Evolutionary conservation across 306 rosid genomes (phyloP).

Genomic region (Sechiopsis laciniata): DNA sequence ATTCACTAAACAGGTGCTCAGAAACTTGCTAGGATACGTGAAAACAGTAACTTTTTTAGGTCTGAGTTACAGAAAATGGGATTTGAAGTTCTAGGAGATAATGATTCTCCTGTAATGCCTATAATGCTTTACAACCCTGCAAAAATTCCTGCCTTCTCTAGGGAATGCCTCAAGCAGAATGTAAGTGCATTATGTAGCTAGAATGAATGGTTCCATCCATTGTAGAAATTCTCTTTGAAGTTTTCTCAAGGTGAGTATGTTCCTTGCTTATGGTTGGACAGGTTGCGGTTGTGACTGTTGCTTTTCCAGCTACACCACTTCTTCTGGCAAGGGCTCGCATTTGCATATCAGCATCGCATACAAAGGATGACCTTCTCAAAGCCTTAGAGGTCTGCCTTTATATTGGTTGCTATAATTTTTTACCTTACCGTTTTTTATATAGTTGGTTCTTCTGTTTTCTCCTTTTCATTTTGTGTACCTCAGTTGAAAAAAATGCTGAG

Average conservation of each 20-base stretch:
- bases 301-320: conserved; percentile 90
- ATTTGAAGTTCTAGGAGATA: conserved; percentile 75
- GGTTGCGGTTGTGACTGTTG: conserved; percentile 90
- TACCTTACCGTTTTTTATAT: not conserved
- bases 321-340: conserved; percentile 85
- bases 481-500: not conserved
- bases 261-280: conserved; percentile 26
- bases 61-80: conserved; percentile 89
- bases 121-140: conserved; percentile 91
- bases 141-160: conserved; percentile 89
- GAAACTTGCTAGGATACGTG: conserved; percentile 75
- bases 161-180: conserved; percentile 81
- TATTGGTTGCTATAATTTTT: not conserved
- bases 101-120: conserved; percentile 86
- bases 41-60: conserved; percentile 87
- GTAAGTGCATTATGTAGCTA: conserved; percentile 37
- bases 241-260: conserved; percentile 2
- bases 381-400: conserved; percentile 60
- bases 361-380: conserved; percentile 69
- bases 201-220: not conserved
- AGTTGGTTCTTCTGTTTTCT: not conserved
- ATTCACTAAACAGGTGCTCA: conserved; percentile 52
- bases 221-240: conserved; percentile 3
- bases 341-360: conserved; percentile 88
- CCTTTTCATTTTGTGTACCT: not conserved